Conservation (phyloP, 2,329 filamentous ascomycete species). For the Monosporascus ibericus region DNA sequence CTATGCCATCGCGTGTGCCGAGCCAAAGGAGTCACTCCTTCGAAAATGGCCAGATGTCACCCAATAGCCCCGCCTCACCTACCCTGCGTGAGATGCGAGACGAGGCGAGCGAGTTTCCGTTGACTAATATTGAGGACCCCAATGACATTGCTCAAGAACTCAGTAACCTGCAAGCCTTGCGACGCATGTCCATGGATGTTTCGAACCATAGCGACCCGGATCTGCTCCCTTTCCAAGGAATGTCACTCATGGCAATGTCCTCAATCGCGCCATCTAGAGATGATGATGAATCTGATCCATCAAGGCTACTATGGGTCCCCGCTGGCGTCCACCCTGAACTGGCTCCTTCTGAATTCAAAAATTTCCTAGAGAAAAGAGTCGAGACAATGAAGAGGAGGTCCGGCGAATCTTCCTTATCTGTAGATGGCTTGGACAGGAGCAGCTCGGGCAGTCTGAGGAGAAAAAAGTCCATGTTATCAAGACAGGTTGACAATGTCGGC, state of each 20-base stretch:
- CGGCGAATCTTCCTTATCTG: slow-evolving; percentile 60
- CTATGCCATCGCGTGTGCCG: slow-evolving; percentile 31
- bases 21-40: slow-evolving; percentile 35
- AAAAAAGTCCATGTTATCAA: slow-evolving; percentile 93
- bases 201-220: slow-evolving; percentile 67
- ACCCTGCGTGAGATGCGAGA: slow-evolving; percentile 49
- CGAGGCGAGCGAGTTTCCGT: slow-evolving; percentile 70
- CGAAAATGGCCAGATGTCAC: slow-evolving; percentile 29
- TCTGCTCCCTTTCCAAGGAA: slow-evolving; percentile 63
- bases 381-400: slow-evolving; percentile 84
- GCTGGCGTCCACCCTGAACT: slow-evolving; percentile 90
- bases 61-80: slow-evolving; percentile 40
- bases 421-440: slow-evolving; percentile 47
- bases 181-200: slow-evolving; percentile 93
- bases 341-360: slow-evolving; percentile 93
- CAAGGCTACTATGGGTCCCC: slow-evolving; percentile 90
- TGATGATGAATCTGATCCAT: slow-evolving; percentile 82
- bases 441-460: slow-evolving; percentile 62
- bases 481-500: slow-evolving; percentile 73
- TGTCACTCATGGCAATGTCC: slow-evolving; percentile 63
- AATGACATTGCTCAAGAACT: slow-evolving; percentile 87
- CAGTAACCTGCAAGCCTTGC: slow-evolving; percentile 83
- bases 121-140: slow-evolving; percentile 85
- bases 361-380: slow-evolving; percentile 88
- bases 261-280: slow-evolving; percentile 64